Percentiles rank a stretch among this genome's conserved stretches.
phyloP scores from a whole-genome alignment of 345 rosid genomes.

The Sisymbrium altissimum region DNA sequence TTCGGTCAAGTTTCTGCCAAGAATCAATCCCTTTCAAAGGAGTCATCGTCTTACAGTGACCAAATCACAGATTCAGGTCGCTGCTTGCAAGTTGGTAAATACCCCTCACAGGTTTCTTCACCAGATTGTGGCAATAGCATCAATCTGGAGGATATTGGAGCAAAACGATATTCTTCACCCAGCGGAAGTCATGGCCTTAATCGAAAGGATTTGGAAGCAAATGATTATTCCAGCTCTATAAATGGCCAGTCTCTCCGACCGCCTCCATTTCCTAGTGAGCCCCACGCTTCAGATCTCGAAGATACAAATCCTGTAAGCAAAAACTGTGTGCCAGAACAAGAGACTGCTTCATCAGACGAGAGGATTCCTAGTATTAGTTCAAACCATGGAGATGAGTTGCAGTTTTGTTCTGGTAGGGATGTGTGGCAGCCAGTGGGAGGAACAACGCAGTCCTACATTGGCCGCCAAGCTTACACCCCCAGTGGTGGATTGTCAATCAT shows the following conservation, averaged over 20 bases:
- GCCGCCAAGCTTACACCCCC: slow-evolving; percentile 45
- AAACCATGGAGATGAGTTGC: slow-evolving; percentile 43
- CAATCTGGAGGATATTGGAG: slow-evolving; percentile 18
- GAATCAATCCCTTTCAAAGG: slow-evolving; percentile 11
- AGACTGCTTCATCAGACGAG: slow-evolving; percentile 41
- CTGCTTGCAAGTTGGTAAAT: slow-evolving; percentile 31
- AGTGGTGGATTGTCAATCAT: slow-evolving; percentile 44
- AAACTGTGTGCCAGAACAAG: slow-evolving; percentile 39
- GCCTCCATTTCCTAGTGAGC: slow-evolving; percentile 33
- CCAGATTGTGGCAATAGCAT: slow-evolving; percentile 26
- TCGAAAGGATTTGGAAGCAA: slow-evolving; percentile 13
- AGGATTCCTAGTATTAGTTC: slow-evolving; percentile 40
- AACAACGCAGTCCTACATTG: slow-evolving; percentile 25
- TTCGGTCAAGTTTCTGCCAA: slow-evolving; percentile 23
- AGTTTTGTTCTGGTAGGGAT: slow-evolving; percentile 46
- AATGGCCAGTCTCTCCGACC: slow-evolving; percentile 30
- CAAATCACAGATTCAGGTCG: slow-evolving; percentile 29
- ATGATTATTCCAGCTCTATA: slow-evolving; percentile 20
- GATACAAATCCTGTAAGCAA: slow-evolving; percentile 40
- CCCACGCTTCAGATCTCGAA: slow-evolving; percentile 31
- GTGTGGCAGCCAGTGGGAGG: slow-evolving; percentile 60
- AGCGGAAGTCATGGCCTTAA: background rate
- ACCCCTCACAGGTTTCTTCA: slow-evolving; percentile 38
- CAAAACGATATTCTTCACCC: slow-evolving; percentile 22
- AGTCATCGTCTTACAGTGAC: slow-evolving; percentile 15